phyloP scores from a whole-genome alignment of 2,329 filamentous ascomycete species.

The Aspergillus glaucus region DNA sequence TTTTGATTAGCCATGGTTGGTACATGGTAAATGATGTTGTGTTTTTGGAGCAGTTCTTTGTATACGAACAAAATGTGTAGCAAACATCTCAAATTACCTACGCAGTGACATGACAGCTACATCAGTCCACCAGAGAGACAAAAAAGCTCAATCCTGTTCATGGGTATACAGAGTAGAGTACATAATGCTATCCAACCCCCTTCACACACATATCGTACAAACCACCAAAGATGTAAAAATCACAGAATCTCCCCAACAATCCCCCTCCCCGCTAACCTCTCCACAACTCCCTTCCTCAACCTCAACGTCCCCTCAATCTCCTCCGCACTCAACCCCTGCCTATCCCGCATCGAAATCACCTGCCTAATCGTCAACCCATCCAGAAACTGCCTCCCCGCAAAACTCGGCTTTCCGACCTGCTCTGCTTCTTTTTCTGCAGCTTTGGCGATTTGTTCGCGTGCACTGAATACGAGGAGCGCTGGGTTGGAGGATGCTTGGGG shows the following conservation, averaged over 20 bases:
- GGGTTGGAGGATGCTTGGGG: constrained; percentile 42
- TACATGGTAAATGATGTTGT: too few species aligned
- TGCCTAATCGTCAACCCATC: constrained; percentile 47
- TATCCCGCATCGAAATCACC: constrained; percentile 44
- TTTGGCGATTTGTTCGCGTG: constrained; percentile 45
- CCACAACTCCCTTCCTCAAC: constrained; percentile 40
- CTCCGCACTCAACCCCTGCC: constrained; percentile 25
- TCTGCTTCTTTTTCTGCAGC: constrained; percentile 51
- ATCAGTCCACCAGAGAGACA: too few species aligned
- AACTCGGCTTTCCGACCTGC: constrained; percentile 38
- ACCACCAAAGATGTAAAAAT: not conserved
- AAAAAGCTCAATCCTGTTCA: too few species aligned
- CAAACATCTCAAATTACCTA: too few species aligned
- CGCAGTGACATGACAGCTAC: too few species aligned
- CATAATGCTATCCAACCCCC: too few species aligned
- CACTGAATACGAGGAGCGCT: constrained; percentile 48
- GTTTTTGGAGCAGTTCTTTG: too few species aligned
- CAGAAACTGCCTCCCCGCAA: constrained; percentile 40
- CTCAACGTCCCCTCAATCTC: constrained; percentile 43
- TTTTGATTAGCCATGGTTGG: too few species aligned
- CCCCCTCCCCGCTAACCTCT: constrained; percentile 29
- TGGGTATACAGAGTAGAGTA: too few species aligned
- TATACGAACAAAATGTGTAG: too few species aligned
- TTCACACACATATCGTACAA: too few species aligned
- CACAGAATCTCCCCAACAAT: constrained; percentile 20